Evolutionary conservation across 1,284 basidiomycete genomes (phyloP).

Genomic region (Microbotryomycetes sp.): DNA sequence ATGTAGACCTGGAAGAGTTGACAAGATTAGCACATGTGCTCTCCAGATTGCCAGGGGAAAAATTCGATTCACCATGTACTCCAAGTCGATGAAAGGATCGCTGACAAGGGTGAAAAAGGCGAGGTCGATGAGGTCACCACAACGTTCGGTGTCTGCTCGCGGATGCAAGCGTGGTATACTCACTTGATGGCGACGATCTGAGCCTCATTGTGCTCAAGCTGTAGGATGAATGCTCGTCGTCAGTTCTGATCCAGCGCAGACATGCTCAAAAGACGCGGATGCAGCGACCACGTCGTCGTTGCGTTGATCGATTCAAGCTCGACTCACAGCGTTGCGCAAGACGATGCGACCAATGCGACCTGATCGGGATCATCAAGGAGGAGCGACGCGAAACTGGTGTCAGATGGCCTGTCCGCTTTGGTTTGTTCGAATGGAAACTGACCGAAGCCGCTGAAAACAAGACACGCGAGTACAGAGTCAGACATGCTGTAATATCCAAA

Average conservation of each 20-base stretch:
- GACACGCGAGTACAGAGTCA: neutral
- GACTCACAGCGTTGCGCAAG: conserved; percentile 69
- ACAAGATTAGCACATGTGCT: conserved; percentile 1
- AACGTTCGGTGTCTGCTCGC: conserved; percentile 41
- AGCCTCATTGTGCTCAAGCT: conserved; percentile 60
- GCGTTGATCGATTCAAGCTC: too few species aligned
- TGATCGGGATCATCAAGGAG: conserved; percentile 38
- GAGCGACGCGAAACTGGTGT: neutral
- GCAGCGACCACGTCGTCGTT: too few species aligned
- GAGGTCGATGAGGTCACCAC: neutral
- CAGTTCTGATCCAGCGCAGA: too few species aligned
- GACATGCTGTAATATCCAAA: conserved; percentile 12
- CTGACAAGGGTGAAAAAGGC: conserved; percentile 32
- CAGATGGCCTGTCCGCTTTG: too few species aligned
- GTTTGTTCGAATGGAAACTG: conserved; percentile 39
- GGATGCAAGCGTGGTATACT: neutral
- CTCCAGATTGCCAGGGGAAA: conserved; percentile 29
- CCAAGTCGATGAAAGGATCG: conserved; percentile 85
- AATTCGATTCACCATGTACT: conserved; percentile 70
- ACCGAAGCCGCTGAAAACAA: conserved; percentile 63
- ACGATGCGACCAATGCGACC: conserved; percentile 99
- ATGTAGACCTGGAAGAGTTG: conserved; percentile 69
- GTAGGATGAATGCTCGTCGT: neutral
- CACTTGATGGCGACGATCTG: conserved; percentile 44
- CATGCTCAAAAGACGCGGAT: too few species aligned